These are phyloP conservation scores for Phytophthora capsici DNA, from an alignment of 352 stramenopile genomes.

Conservation along the genomic window DNA sequence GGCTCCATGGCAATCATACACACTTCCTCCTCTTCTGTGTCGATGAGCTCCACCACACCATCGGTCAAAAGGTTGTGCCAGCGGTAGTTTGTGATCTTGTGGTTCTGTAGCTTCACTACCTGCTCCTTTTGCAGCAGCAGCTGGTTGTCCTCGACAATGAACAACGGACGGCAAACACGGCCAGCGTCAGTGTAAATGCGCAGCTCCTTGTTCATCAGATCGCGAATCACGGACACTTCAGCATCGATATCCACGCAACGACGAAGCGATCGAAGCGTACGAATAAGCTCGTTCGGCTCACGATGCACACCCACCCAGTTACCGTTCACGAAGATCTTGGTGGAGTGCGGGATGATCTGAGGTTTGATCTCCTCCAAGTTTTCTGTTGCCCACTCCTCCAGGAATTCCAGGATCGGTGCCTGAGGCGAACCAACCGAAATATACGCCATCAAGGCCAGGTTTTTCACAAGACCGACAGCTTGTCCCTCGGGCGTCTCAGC, in stretches of 20 bases:
- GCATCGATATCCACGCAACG: conserved; percentile 98
- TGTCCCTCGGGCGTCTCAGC: conserved; percentile 97
- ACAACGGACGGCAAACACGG: conserved; percentile 98
- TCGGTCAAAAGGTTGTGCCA: conserved; percentile 92
- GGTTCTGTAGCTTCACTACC: conserved; percentile 95
- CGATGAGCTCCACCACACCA: conserved; percentile 97
- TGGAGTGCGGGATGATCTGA: conserved; percentile 97
- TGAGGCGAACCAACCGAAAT: conserved; percentile 95
- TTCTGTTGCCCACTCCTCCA: conserved; percentile 99
- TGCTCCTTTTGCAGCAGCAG: conserved; percentile 97
- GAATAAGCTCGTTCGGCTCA: conserved; percentile 96
- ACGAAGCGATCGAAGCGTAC: conserved; percentile 94
- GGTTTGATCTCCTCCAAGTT: conserved; percentile 98
- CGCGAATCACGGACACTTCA: conserved; percentile 98
- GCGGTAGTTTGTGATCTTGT: conserved; percentile 90
- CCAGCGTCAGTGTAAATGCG: conserved; percentile 99
- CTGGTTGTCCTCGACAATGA: conserved; percentile 98
- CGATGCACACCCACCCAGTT: conserved; percentile 99
- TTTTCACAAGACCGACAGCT: conserved; percentile 97
- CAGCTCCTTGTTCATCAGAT: conserved; percentile 98
- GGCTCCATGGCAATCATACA: conserved; percentile 99
- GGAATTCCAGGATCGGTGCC: conserved; percentile 97
- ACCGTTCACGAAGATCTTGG: conserved; percentile 99
- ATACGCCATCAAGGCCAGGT: conserved; percentile 99
- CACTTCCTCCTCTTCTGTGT: conserved; percentile 99